phyloP scores from a whole-genome alignment of 148 eudicot species.

The Vaccinium corymbosum region DNA sequence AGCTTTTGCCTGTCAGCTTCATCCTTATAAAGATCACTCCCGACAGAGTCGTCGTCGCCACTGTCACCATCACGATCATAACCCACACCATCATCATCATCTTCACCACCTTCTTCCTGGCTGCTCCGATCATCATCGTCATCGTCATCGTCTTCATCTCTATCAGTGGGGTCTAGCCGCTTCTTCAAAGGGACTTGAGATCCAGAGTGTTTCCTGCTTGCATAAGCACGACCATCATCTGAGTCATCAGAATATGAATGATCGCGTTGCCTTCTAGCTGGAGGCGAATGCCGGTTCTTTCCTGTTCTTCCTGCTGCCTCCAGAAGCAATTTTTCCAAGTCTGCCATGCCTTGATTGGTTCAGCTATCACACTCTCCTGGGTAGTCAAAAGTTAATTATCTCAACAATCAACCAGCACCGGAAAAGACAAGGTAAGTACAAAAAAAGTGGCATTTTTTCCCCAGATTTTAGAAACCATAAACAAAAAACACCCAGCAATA shows the following conservation, averaged over 20 bases:
- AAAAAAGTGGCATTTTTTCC: background rate
- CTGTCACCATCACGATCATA: constrained; percentile 60
- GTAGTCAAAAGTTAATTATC: background rate
- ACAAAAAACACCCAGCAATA: background rate
- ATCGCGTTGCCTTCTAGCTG: constrained; percentile 71
- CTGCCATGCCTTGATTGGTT: constrained; percentile 52
- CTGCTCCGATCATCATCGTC: constrained; percentile 58
- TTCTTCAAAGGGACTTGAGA: constrained; percentile 88
- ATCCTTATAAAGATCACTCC: constrained; percentile 81
- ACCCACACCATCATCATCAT: constrained; percentile 14
- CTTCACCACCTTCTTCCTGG: constrained; percentile 57
- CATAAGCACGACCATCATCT: constrained; percentile 70
- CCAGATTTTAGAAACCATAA: background rate
- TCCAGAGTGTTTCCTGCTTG: constrained; percentile 61
- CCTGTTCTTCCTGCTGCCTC: constrained; percentile 96
- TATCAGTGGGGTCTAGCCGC: constrained; percentile 61
- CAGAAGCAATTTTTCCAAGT: constrained; percentile 80
- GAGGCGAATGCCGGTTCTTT: constrained; percentile 63
- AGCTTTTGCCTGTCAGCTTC: constrained; percentile 76
- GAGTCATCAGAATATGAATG: constrained; percentile 82
- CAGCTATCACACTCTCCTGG: background rate
- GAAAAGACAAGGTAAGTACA: background rate
- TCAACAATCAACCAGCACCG: background rate
- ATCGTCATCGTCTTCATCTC: constrained; percentile 43
- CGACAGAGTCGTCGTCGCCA: constrained; percentile 60